These are phyloP conservation scores for Tubosaeta brunneosetosa DNA, from an alignment of 768 basidiomycete species.

Conservation along the genomic window DNA sequence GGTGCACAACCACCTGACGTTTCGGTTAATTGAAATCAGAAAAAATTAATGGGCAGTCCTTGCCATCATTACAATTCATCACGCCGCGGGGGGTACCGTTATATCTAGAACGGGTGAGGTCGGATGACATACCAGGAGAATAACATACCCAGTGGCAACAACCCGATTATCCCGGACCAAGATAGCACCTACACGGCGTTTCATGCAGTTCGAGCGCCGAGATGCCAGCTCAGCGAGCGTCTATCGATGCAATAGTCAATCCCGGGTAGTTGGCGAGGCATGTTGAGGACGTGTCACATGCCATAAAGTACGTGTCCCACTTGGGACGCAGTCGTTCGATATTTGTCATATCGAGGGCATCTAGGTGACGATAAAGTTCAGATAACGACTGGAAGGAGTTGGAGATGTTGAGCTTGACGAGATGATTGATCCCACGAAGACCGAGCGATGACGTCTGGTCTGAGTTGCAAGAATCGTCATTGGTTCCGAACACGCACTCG, in stretches of 20 bases:
- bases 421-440: slow-evolving; percentile 32
- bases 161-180: slow-evolving; percentile 81
- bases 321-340: slow-evolving; percentile 74
- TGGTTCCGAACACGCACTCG: slow-evolving; percentile 53
- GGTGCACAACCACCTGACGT: slow-evolving; percentile 83
- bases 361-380: slow-evolving; percentile 60
- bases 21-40: slow-evolving; percentile 41
- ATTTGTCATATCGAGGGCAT: slow-evolving; percentile 63
- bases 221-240: slow-evolving; percentile 89
- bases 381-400: slow-evolving; percentile 58
- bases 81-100: slow-evolving; percentile 94
- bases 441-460: not conserved
- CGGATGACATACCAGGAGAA: not conserved
- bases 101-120: slow-evolving; percentile 50
- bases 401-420: slow-evolving; percentile 55
- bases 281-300: slow-evolving; percentile 26
- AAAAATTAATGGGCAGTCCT: not conserved
- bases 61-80: slow-evolving; percentile 65
- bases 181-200: slow-evolving; percentile 91
- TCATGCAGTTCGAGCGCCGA: slow-evolving; percentile 93
- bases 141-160: slow-evolving; percentile 66
- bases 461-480: slow-evolving; percentile 18
- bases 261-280: not conserved
- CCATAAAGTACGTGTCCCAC: slow-evolving; percentile 99
- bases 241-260: slow-evolving; percentile 35